phyloP scores from a whole-genome alignment of 345 rosid species.

The Cardamine occulta region DNA sequence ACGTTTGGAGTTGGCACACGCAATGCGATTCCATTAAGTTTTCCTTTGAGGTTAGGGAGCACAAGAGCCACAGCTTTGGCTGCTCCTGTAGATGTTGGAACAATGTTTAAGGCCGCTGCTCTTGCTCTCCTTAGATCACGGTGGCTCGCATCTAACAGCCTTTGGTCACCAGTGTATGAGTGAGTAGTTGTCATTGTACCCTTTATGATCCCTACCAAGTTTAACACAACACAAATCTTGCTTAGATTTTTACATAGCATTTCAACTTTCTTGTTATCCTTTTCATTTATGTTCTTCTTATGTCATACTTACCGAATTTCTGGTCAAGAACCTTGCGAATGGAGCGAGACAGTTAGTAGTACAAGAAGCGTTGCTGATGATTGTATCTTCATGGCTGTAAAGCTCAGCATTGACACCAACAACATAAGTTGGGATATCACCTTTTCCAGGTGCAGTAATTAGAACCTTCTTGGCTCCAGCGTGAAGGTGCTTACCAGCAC shows the following conservation, averaged over 20 bases:
- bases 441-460: slow-evolving; percentile 97
- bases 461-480: slow-evolving; percentile 98
- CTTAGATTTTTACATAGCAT: not conserved
- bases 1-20: slow-evolving; percentile 99
- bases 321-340: slow-evolving; percentile 97
- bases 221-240: slow-evolving; percentile 9
- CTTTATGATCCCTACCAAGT: slow-evolving; percentile 81
- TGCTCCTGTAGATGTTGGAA: slow-evolving; percentile 98
- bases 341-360: slow-evolving; percentile 99
- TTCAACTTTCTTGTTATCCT: not conserved
- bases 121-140: slow-evolving; percentile 97
- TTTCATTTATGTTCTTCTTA: too few relatives aligned
- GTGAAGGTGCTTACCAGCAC: slow-evolving; percentile 91
- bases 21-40: slow-evolving; percentile 93
- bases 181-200: slow-evolving; percentile 99
- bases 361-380: slow-evolving; percentile 98
- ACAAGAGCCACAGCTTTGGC: slow-evolving; percentile 99
- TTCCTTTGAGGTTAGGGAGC: slow-evolving; percentile 91
- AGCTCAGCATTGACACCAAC: slow-evolving; percentile 91
- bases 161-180: slow-evolving; percentile 98
- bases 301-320: slow-evolving; percentile 69
- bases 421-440: slow-evolving; percentile 95
- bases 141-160: slow-evolving; percentile 93
- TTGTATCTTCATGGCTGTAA: slow-evolving; percentile 72
- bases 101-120: slow-evolving; percentile 97